These are phyloP conservation scores for Bromus sterilis DNA, from an alignment of 176 grass and related monocot genomes.

Conservation along the genomic window DNA sequence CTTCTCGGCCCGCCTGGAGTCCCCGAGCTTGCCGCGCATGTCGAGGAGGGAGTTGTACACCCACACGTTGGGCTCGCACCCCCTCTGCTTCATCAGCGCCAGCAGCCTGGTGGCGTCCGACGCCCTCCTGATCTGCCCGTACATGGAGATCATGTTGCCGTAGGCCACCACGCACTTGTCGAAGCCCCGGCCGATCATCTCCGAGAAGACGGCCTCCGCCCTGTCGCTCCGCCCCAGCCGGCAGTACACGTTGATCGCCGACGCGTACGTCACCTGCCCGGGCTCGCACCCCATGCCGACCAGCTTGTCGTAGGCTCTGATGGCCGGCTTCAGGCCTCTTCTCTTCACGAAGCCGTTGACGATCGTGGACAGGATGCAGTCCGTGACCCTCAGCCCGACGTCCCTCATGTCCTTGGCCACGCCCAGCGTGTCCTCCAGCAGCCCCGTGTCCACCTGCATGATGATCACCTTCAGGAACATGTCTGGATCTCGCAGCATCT, in stretches of 20 bases:
- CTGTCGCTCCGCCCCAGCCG: conserved; percentile 58
- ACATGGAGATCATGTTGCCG: conserved; percentile 91
- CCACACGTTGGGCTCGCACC: conserved; percentile 68
- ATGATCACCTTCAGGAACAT: conserved; percentile 71
- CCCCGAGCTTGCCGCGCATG: conserved; percentile 56
- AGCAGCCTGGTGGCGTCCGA: conserved; percentile 71
- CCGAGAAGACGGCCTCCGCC: conserved; percentile 59
- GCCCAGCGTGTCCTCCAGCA: conserved; percentile 44
- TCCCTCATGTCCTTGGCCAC: conserved; percentile 67
- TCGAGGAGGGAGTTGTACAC: conserved; percentile 97
- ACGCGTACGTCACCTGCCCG: conserved; percentile 90
- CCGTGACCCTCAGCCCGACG: conserved; percentile 56
- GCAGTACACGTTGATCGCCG: conserved; percentile 78
- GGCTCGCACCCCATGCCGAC: conserved; percentile 56
- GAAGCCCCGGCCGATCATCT: conserved; percentile 77
- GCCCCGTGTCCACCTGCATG: conserved; percentile 63
- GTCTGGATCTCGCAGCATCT: conserved; percentile 64
- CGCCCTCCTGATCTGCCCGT: conserved; percentile 60
- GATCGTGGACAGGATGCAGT: conserved; percentile 68
- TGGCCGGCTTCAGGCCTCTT: conserved; percentile 57
- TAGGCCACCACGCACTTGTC: conserved; percentile 84
- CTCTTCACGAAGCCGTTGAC: conserved; percentile 82
- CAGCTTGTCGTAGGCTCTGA: conserved; percentile 61
- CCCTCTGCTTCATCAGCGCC: conserved; percentile 84
- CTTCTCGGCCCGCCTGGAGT: conserved; percentile 79